Base-by-base conservation (phyloP, 306 rosid genomes). In the Dryas drummondii region DNA sequence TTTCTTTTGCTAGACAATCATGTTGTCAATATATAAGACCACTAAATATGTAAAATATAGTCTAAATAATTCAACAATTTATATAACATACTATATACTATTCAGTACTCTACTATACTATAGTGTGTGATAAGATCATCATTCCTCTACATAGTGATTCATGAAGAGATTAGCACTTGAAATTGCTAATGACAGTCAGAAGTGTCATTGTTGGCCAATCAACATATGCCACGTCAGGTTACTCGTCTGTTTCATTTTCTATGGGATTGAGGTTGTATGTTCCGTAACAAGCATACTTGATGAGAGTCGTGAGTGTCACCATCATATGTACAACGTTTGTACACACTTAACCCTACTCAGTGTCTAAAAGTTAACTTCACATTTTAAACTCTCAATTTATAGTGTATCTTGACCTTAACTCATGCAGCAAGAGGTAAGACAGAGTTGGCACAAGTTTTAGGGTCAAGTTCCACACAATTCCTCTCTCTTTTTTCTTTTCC, bases 351-450 rank as follows among this genome's bases (percentile, higher is more conserved):
- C 68, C 59, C 68, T 56, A 37, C 3, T 26, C 5, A 3, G 44
- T 41, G 4, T 37, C n/a, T 47, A 47, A n/a, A 67, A 68, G 69
- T 76, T 67, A 37, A 56, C 53, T 17, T 55, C 67, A 46, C 5
- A 6, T 68, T 68, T 46, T 32, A 44, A 65, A 44, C 37, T 15
- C 17, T 50, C 37, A 19, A 41, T 44, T 44, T 42, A 40, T 16
- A 32, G 27, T 52, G 27, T 52, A 44, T 41, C 60, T 37, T 64
- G 54, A 4, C 65, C 78, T 22, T 75, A 12, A 66, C 73, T 76
- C 48, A 27, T 66, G 59, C 2, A 51, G 58, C 14, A 64, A 64
- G 71, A 60, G 45, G 2, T 51, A 41, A 46, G 68, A 50, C 15
- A 16, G 13, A 9, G 40, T 7, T 66, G 37, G 55, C 55, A 13